Evolutionary conservation across 495 filamentous ascomycete species (phyloP), one percentile per base, ranked within the genome.

Genomic region (Hypomontagnella submonticulosa): DNA sequence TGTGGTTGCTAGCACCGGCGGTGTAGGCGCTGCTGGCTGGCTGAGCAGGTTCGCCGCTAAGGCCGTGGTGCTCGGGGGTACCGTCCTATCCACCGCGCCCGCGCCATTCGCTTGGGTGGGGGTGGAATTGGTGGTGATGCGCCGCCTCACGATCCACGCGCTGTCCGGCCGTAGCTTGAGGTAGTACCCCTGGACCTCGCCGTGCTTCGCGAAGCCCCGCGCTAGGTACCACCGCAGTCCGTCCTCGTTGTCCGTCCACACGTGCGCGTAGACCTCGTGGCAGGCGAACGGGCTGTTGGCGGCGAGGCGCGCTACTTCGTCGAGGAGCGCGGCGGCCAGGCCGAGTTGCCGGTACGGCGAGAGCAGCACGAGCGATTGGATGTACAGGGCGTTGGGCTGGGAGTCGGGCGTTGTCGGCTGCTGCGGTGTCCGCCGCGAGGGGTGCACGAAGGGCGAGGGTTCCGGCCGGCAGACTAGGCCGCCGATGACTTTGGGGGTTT

Each of bases 181-280:
- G 80, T 99, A 99, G 77, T 98, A 99, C 7, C 87, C 89, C 59
- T 88, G 75, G 1, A 91, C 73, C 44, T 78, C 73, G 15, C 77
- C 84, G 37, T 79, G 74, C 27, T 72, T 70, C 12, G 81, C 78
- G 64, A 99, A 99, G 4, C 94, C 92, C n/a, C 92, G 83, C 55
- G 85, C 84, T 16, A 74, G 64, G 81, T 99, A 99, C 95, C 95
- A 99, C 58, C 85, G 83, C 72, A 96, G 74, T 0, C 85, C 95
- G 40, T 97, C 95, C 9, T 85, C 83, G 71, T 99, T 98, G 58
- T 89, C 87, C 61, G 95, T 92, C 89, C 96, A 97, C 1, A 98
- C 95, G 78, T 99, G 95, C 11, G 95, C 95, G 52, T 91, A 93
- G 9, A 80, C 83, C 11, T 78, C 80, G 16, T 77, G 43, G 43